Percentiles rank a stretch among this genome's conserved stretches.
Conservation (phyloP, 345 rosid genomes). For the Toxicodendron radicans region DNA sequence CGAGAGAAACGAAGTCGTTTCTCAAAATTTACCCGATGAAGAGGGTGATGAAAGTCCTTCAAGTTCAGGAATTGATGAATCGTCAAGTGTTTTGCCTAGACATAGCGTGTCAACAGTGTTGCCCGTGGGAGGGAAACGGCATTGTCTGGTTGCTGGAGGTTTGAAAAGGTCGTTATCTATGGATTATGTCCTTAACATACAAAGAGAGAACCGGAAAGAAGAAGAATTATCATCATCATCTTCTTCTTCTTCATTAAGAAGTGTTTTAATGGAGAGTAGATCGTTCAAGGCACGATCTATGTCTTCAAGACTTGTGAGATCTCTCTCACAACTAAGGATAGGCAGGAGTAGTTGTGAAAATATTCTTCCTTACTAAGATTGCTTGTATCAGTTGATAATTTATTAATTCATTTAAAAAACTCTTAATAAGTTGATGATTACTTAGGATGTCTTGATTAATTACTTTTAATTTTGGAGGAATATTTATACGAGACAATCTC, state of each 20-base stretch:
- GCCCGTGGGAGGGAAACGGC: slow-evolving; percentile 20
- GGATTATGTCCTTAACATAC: slow-evolving; percentile 31
- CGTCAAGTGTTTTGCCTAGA: slow-evolving; percentile 5
- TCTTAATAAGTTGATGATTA: background rate
- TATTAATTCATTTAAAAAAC: background rate
- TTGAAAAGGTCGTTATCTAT: slow-evolving; percentile 39
- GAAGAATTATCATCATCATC: background rate
- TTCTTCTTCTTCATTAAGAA: slow-evolving; percentile 8
- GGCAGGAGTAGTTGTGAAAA: slow-evolving; percentile 11
- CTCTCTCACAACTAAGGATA: slow-evolving; percentile 32
- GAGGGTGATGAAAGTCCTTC: background rate
- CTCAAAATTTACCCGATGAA: background rate
- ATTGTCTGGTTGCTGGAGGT: background rate
- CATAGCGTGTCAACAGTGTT: slow-evolving; percentile 26
- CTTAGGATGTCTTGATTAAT: too few species aligned
- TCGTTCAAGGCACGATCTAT: slow-evolving; percentile 15
- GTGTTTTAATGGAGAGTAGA: slow-evolving; percentile 9
- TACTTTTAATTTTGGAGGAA: too few species aligned
- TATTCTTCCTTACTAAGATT: slow-evolving; percentile 19
- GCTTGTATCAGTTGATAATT: background rate
- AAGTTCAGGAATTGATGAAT: slow-evolving; percentile 2
- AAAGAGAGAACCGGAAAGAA: slow-evolving; percentile 9
- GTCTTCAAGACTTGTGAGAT: slow-evolving; percentile 34
- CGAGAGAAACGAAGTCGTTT: background rate
- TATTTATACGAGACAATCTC: too few species aligned